Conservation (phyloP, 2,329 filamentous ascomycete genomes). For the Penicillium hesseltinei region DNA sequence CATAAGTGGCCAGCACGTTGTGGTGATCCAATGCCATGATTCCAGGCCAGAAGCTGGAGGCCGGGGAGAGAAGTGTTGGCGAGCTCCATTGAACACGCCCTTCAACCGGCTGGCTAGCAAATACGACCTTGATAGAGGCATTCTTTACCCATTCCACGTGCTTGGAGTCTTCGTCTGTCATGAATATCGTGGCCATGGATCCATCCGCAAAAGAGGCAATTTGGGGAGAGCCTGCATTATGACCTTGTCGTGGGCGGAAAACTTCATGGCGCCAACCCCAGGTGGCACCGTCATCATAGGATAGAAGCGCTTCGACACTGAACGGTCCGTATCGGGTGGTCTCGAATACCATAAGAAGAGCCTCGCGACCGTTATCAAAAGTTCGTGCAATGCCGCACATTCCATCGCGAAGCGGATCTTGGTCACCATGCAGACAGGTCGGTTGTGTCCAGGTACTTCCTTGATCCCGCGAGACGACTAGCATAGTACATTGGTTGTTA, state of each 20-base stretch:
- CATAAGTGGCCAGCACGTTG: constrained; percentile 31
- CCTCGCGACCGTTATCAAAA: constrained; percentile 35
- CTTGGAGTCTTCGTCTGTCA: constrained; percentile 47
- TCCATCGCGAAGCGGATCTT: constrained; percentile 36
- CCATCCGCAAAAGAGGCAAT: constrained; percentile 43
- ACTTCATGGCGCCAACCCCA: constrained; percentile 46
- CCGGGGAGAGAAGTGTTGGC: constrained; percentile 31
- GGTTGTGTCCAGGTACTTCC: constrained; percentile 47
- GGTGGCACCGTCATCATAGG: constrained; percentile 45
- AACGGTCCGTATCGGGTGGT: constrained; percentile 45
- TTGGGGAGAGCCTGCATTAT: constrained; percentile 49
- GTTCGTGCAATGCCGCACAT: constrained; percentile 47
- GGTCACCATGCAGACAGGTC: constrained; percentile 41
- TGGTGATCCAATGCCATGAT: constrained; percentile 32
- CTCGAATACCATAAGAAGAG: constrained; percentile 49
- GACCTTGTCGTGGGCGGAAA: constrained; percentile 39
- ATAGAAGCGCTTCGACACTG: constrained; percentile 47
- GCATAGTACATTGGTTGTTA: constrained; percentile 52
- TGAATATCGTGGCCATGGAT: constrained; percentile 46
- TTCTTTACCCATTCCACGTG: constrained; percentile 41
- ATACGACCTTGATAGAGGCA: constrained; percentile 45
- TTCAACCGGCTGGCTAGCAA: constrained; percentile 33
- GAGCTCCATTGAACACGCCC: constrained; percentile 39
- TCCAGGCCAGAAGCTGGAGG: constrained; percentile 42
- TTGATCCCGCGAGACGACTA: constrained; percentile 45